Percentiles rank a stretch among this genome's conserved stretches.
These are phyloP conservation scores for Hymenoscyphus linearis DNA, from an alignment of 2,329 filamentous ascomycete genomes.

Conservation along the genomic window DNA sequence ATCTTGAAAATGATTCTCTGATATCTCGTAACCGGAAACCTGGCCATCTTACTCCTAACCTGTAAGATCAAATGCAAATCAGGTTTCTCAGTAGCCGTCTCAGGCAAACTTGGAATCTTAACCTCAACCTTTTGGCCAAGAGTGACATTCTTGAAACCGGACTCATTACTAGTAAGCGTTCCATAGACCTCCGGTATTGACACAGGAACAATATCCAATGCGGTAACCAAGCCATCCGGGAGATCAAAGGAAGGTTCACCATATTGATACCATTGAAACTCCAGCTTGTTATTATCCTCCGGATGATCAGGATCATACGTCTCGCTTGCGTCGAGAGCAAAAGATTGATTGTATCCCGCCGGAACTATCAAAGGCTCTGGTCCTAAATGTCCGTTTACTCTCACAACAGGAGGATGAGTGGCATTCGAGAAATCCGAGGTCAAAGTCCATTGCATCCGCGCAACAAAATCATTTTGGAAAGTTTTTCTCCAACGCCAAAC, in stretches of 20 bases:
- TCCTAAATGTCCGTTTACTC: constrained; percentile 35
- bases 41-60: neutral
- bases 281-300: neutral
- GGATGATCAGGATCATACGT: constrained; percentile 6
- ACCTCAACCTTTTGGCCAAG: neutral
- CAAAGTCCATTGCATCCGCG: constrained; percentile 43
- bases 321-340: neutral
- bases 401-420: constrained; percentile 37
- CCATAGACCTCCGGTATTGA: neutral
- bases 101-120: neutral
- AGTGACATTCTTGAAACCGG: neutral
- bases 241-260: neutral
- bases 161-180: neutral
- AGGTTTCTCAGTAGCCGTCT: neutral
- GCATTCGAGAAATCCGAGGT: constrained; percentile 30
- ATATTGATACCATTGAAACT: constrained; percentile 5
- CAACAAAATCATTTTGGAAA: constrained; percentile 45
- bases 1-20: constrained; percentile 2
- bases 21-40: neutral
- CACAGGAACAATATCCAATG: neutral
- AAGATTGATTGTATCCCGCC: neutral
- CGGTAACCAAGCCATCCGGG: neutral
- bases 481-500: constrained; percentile 46
- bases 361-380: constrained; percentile 30
- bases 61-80: constrained; percentile 1